Evolutionary conservation across 2,329 filamentous ascomycete genomes (phyloP).

Genomic region (Colletotrichum salicis): DNA sequence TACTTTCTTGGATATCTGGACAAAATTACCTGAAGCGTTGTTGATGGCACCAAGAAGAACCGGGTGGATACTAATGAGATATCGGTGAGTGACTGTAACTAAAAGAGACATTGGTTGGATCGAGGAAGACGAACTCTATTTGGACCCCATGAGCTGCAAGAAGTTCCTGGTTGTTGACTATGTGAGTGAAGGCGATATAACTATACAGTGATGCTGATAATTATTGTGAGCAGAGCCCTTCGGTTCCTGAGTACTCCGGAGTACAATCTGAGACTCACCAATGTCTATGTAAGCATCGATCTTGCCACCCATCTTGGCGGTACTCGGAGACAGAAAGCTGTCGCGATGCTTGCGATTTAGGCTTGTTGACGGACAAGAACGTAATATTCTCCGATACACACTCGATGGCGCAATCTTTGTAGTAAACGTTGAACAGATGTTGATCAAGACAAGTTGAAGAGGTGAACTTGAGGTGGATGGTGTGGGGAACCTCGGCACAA

Average conservation of each 20-base stretch:
- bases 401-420: constrained; percentile 14
- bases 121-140: constrained; percentile 66
- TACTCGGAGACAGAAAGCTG: neutral
- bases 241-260: neutral
- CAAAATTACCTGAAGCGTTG: constrained; percentile 60
- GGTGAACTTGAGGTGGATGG: constrained; percentile 7
- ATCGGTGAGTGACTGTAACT: neutral
- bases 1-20: neutral
- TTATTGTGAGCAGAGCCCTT: neutral
- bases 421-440: neutral
- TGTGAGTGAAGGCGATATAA: constrained; percentile 66
- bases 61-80: constrained; percentile 69
- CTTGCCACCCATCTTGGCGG: constrained; percentile 64
- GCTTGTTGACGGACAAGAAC: neutral
- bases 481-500: constrained; percentile 33
- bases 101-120: neutral
- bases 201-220: constrained; percentile 71
- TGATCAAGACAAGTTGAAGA: neutral
- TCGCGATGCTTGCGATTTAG: neutral
- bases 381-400: neutral
- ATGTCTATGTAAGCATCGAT: constrained; percentile 77
- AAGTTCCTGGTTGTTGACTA: constrained; percentile 64
- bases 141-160: constrained; percentile 69
- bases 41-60: constrained; percentile 78
- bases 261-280: constrained; percentile 54